Evolutionary conservation across 2,329 filamentous ascomycete genomes (phyloP).

Genomic region (Fusarium camptoceras): DNA sequence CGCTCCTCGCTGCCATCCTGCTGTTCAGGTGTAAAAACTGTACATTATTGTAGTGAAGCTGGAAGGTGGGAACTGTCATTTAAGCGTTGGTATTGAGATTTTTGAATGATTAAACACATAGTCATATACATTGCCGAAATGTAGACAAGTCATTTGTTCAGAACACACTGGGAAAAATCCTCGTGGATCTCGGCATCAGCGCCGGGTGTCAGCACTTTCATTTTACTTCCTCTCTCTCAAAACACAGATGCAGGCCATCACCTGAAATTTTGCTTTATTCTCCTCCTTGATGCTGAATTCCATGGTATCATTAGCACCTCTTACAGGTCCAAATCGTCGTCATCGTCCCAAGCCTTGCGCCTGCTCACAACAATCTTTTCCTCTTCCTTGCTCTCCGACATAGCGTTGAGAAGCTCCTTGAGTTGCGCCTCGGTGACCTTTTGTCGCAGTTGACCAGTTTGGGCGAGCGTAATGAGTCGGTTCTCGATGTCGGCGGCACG

Average conservation of each 20-base stretch:
- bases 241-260: constrained; percentile 19
- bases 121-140: background rate
- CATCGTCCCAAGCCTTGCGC: constrained; percentile 86
- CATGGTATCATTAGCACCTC: constrained; percentile 31
- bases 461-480: constrained; percentile 89
- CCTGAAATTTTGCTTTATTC: constrained; percentile 3
- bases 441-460: constrained; percentile 83
- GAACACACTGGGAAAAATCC: background rate
- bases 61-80: background rate
- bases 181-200: background rate
- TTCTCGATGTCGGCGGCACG: constrained; percentile 93
- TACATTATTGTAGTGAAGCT: constrained; percentile 18
- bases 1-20: background rate
- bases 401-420: constrained; percentile 87
- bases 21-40: background rate
- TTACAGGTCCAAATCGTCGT: constrained; percentile 77
- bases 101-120: background rate
- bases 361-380: constrained; percentile 89
- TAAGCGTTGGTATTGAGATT: constrained; percentile 9
- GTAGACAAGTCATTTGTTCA: background rate
- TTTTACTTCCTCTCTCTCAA: constrained; percentile 18
- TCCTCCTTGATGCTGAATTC: background rate
- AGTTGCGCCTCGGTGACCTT: constrained; percentile 95
- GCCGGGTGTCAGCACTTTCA: background rate
- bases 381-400: constrained; percentile 82